phyloP scores from a whole-genome alignment of 2,329 filamentous ascomycete genomes.

The Monosporascus cannonballus region DNA sequence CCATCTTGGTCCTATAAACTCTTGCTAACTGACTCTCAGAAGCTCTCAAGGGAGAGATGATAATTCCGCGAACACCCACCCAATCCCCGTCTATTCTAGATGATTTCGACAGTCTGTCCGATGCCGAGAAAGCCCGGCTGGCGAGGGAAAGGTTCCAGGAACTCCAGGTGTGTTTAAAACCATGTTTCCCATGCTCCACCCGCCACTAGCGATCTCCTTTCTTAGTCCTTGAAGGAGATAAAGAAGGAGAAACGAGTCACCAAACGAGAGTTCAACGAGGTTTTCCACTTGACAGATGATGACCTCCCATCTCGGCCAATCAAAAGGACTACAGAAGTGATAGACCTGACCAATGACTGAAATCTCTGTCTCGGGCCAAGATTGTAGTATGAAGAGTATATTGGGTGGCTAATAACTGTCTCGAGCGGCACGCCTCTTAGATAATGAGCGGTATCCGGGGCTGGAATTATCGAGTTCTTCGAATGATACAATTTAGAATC shows the following conservation, averaged over 20 bases:
- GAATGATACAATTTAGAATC: too few species aligned
- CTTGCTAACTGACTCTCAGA: conserved; percentile 12
- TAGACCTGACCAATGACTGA: conserved; percentile 21
- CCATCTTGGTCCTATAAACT: neutral
- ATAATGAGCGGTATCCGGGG: too few species aligned
- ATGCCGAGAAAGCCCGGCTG: conserved; percentile 20
- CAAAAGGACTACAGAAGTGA: conserved; percentile 9
- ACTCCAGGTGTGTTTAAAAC: conserved; percentile 14
- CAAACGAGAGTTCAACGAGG: conserved; percentile 22
- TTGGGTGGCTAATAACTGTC: too few species aligned
- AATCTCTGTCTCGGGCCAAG: neutral
- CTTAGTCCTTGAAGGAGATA: conserved; percentile 6
- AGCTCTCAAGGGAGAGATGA: conserved; percentile 23
- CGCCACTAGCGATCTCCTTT: neutral
- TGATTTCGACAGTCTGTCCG: conserved; percentile 12
- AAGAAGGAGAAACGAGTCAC: conserved; percentile 9
- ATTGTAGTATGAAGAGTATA: neutral
- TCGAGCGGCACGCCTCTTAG: too few species aligned
- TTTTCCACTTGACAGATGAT: conserved; percentile 21
- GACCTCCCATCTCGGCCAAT: neutral
- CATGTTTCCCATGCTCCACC: neutral
- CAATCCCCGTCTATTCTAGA: conserved; percentile 6
- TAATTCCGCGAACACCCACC: conserved; percentile 23
- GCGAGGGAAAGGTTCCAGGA: conserved; percentile 24
- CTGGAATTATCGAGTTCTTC: too few species aligned